phyloP scores from a whole-genome alignment of 306 rosid species.

The Fragaria iinumae region DNA sequence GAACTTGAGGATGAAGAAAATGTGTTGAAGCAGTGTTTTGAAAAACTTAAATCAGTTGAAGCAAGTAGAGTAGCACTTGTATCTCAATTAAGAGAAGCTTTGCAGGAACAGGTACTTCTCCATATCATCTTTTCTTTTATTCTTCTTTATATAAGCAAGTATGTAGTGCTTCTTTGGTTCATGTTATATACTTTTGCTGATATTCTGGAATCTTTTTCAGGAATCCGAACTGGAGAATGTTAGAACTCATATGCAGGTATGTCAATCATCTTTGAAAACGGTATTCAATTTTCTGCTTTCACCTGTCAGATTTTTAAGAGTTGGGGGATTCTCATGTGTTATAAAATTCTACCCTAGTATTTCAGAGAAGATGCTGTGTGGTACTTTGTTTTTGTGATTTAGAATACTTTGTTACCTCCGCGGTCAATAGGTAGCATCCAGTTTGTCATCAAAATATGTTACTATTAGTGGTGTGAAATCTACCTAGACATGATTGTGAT shows the following conservation, averaged over 20 bases:
- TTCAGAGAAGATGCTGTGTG: not conserved
- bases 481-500: not conserved
- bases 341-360: not conserved
- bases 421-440: not conserved
- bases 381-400: slow-evolving; percentile 1
- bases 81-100: slow-evolving; percentile 81
- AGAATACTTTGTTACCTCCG: not conserved
- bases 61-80: slow-evolving; percentile 73
- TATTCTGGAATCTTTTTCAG: slow-evolving; percentile 33
- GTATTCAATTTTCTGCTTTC: not conserved
- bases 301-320: not conserved
- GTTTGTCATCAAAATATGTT: not conserved
- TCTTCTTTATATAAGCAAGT: not conserved
- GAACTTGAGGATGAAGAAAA: slow-evolving; percentile 78
- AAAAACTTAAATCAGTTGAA: slow-evolving; percentile 70
- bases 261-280: not conserved
- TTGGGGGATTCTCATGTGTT: not conserved
- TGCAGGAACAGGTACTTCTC: slow-evolving; percentile 66
- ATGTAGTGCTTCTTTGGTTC: slow-evolving; percentile 5
- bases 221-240: slow-evolving; percentile 84
- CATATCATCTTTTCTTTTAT: not conserved
- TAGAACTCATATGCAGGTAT: slow-evolving; percentile 92
- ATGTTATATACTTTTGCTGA: slow-evolving; percentile 20
- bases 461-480: not conserved
- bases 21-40: slow-evolving; percentile 62